Base-by-base conservation (phyloP, 2,329 filamentous ascomycete genomes). In the Epichloe elymi region DNA sequence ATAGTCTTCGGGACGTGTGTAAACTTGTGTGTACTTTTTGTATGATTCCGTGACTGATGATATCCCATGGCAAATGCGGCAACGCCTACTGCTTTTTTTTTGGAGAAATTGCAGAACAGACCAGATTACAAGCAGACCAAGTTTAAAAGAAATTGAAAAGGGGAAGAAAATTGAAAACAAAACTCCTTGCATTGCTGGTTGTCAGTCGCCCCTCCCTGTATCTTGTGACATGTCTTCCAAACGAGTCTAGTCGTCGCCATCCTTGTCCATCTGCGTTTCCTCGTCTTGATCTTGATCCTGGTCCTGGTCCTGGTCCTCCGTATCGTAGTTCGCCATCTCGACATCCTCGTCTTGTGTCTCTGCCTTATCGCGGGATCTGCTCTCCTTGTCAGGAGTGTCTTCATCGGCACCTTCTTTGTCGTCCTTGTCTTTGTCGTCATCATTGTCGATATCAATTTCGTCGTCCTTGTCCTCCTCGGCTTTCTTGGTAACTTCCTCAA, bases 291-390 rank as follows among this genome's bases (percentile, higher is more conserved):
- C 46, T n/a, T 48, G 46, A 3, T 48, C 46, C n/a, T 48, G 46
- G 11, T 51, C 50, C 6, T 48, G 46, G 14, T 52, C 52, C 51
- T 69, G 65, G 40, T 70, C 68, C 49, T 70, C 68, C 2, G 70
- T 70, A 44, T 74, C 72, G 51, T 70, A 69, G 49, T 73, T 71
- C 14, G 59, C 63, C 72, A 75, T 75, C 57, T 75, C 72, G 4
- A 74, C 67, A 53, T 74, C 73, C 50, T 74, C 70, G n/a, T 73
- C 71, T 50, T 71, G 67, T 36, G 67, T 60, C 26, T 61, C 60
- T 11, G 61, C 56, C 56, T 65, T 67, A 37, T 63, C 56, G 10
- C 55, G 54, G 5, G 52, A 4, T 49, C 38, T 58, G 50, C 50
- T 57, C 23, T 60, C 56, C 47, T 61, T 56, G 5, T 60, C 55